Conservation (phyloP, 768 basidiomycete genomes). For the Chalciporus piperatus region DNA sequence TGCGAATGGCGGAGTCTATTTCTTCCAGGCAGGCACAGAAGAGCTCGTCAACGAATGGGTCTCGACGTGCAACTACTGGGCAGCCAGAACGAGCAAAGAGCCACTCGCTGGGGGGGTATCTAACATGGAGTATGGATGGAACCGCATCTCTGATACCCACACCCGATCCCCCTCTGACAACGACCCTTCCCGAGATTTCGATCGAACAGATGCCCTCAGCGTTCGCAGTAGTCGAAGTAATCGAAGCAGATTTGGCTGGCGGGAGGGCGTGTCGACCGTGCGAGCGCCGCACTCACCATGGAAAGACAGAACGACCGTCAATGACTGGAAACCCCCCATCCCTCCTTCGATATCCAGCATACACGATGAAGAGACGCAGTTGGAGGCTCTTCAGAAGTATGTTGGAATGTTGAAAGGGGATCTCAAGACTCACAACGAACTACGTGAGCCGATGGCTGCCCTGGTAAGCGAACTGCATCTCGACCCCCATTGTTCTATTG, state of each 20-base stretch:
- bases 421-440: conserved; percentile 76
- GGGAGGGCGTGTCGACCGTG: conserved; percentile 63
- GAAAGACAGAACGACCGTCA: conserved; percentile 73
- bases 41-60: conserved; percentile 99
- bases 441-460: conserved; percentile 77
- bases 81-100: conserved; percentile 91
- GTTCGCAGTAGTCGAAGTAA: conserved; percentile 73
- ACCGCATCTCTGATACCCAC: conserved; percentile 61
- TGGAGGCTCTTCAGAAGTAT: conserved; percentile 87
- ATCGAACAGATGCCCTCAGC: conserved; percentile 61
- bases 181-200: conserved; percentile 49
- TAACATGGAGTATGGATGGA: conserved; percentile 99
- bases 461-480: conserved; percentile 50
- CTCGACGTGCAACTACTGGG: conserved; percentile 99
- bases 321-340: conserved; percentile 93
- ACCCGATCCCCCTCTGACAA: conserved; percentile 57
- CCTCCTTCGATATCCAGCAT: conserved; percentile 79
- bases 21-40: conserved; percentile 98
- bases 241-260: conserved; percentile 71
- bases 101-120: conserved; percentile 94
- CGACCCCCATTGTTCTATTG: background rate
- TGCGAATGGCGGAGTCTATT: conserved; percentile 87
- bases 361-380: conserved; percentile 90
- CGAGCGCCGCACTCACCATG: conserved; percentile 69
- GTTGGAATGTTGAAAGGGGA: conserved; percentile 73